Base-by-base conservation (phyloP, 176 grass and related monocot species). In the Avena eriantha region DNA sequence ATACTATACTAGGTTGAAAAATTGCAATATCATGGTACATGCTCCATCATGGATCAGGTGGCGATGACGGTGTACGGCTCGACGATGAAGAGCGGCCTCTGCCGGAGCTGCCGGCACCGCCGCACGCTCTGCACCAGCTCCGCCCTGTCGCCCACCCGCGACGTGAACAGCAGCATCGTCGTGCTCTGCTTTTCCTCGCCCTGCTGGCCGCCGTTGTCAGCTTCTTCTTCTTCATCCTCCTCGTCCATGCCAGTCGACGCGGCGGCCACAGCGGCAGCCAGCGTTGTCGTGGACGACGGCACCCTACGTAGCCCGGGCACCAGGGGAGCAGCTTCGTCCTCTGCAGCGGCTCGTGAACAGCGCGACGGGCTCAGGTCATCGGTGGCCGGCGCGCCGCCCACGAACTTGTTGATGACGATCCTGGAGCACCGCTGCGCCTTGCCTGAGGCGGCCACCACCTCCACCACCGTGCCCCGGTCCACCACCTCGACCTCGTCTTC, bases 321-420 rank as follows among this genome's bases (percentile, higher is more conserved):
- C 18, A 84, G 46, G 7, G 45, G 46, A 9, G 29, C 2, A 5
- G 12, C 36, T 0, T 8, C 15, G 0, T 46, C 45, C 49, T 35
- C 31, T 0, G n/a, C 1, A 9, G 51, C 17, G 11, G n/a, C 10
- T 0, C 45, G 0, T 22, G 1, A 49, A 43, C 18, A 1, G 26
- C 71, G 15, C 3, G 59, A 29, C 14, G 82, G 75, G 35, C 49
- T 74, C 3, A 0, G 1, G 73, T 63, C 57, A 53, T 41, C 43
- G 65, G 16, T 36, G 13, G 26, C 73, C 10, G 74, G 86, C 3
- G 86, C 80, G 12, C 92, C 77, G 39, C 92, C 89, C 17, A 94
- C 84, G 84, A 94, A 92, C 81, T 94, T 94, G 89, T 91, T 94
- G 80, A 94, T 91, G 43, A 94, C 87, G 71, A 94, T n/a, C 48